Evolutionary conservation across 2,329 filamentous ascomycete genomes (phyloP), one percentile per base, ranked within the genome.

Genomic region (Pseudocercospora ulei): DNA sequence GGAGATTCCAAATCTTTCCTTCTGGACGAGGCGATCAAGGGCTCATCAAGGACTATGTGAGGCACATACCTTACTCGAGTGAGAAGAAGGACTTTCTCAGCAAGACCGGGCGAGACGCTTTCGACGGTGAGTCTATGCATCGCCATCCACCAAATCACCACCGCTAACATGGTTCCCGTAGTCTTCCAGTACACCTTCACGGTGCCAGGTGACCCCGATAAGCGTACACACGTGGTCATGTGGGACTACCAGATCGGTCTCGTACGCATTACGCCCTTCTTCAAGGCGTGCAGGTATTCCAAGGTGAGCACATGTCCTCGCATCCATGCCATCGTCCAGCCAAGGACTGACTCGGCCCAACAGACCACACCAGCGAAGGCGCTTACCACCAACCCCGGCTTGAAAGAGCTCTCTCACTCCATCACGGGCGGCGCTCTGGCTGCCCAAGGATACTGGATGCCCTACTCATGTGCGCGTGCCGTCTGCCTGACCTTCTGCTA

Each of bases 381-480:
- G 65, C 65, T 64, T 16, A 55, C 50, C 20, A 40, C 61, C 38
- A 96, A 94, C 52, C 75, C 76, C 0, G 87, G 88, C 4, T 73
- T 98, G 20, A 78, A 80, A 49, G 80, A 90, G n/a, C 82, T 96
- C 45, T 85, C 82, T 17, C 82, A 93, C 59, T 94, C 85, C 61
- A 93, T 96, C 58, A 98, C 90, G 0, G 90, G 90, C 16, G 90
- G 90, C 4, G 79, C 86, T 18, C 78, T 96, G 41, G 76, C 76
- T 44, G 88, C 87, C 36, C 90, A 98, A 76, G 87, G 90, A 20
- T 98, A 96, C 62, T 98, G 90, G 90, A 85, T 96, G 74, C 88
- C 88, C 2, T 96, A 79, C 54, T 66, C 75, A 24, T 92, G 86
- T 50, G 90, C 90, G 30, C 81, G 75, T 62, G 86, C 85, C 7